Percentiles rank a stretch among this genome's conserved stretches.
phyloP scores from a whole-genome alignment of 148 eudicot genomes.

The Nepenthes gracilis region DNA sequence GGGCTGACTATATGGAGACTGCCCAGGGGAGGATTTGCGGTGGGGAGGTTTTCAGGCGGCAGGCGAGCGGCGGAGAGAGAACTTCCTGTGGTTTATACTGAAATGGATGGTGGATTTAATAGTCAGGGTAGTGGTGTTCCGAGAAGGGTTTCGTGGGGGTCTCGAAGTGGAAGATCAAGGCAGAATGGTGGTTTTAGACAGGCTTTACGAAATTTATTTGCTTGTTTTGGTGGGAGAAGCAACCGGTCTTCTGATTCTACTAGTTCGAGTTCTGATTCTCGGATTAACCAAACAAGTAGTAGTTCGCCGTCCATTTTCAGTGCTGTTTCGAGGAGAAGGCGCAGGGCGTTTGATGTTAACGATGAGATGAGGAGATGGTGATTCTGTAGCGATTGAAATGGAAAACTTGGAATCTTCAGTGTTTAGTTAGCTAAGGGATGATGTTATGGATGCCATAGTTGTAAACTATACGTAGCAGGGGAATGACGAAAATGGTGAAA shows the following conservation, averaged over 20 bases:
- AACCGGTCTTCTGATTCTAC: slow-evolving; percentile 1
- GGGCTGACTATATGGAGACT: slow-evolving; percentile 45
- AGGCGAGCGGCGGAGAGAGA: slow-evolving; percentile 15
- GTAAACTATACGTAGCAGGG: too few relatives aligned
- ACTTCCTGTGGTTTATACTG: too few relatives aligned
- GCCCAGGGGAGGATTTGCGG: slow-evolving; percentile 43
- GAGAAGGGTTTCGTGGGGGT: slow-evolving; percentile 14
- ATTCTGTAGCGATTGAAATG: too few relatives aligned
- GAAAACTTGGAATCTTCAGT: too few relatives aligned
- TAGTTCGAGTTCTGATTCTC: not conserved
- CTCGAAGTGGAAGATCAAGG: slow-evolving; percentile 18
- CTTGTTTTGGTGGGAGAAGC: slow-evolving; percentile 24
- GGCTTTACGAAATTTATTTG: slow-evolving; percentile 18
- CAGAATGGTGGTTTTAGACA: slow-evolving; percentile 16
- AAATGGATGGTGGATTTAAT: slow-evolving; percentile 34
- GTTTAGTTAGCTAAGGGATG: too few relatives aligned
- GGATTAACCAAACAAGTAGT: too few relatives aligned
- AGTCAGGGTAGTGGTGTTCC: slow-evolving; percentile 19
- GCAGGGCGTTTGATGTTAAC: too few relatives aligned
- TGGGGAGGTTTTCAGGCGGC: slow-evolving; percentile 31
- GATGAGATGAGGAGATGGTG: too few relatives aligned
- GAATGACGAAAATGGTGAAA: too few relatives aligned
- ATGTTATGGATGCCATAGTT: too few relatives aligned
- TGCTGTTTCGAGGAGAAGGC: too few relatives aligned
- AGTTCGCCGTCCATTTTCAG: too few relatives aligned